phyloP scores from a whole-genome alignment of 1,284 basidiomycete species.

The Malassezia brasiliensis region DNA sequence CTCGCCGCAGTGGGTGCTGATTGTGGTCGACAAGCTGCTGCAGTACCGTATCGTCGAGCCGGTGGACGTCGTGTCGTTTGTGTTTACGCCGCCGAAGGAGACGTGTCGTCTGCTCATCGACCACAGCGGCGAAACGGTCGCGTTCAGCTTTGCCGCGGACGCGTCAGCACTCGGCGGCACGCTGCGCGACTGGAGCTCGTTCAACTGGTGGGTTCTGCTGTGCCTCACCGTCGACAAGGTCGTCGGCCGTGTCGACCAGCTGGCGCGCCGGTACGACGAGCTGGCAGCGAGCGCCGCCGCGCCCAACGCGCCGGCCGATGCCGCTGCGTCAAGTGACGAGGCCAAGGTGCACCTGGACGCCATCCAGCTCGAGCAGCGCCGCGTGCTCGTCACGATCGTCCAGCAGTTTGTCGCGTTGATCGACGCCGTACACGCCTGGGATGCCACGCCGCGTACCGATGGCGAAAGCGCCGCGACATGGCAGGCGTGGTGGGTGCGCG shows the following conservation, averaged over 20 bases:
- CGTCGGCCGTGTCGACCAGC: conserved; percentile 43
- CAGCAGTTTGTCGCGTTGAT: conserved; percentile 24
- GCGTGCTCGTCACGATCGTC: conserved; percentile 32
- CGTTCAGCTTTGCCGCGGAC: conserved; percentile 14
- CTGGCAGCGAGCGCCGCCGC: conserved; percentile 24
- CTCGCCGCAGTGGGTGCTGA: conserved; percentile 53
- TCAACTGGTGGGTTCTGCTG: conserved; percentile 37
- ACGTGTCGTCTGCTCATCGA: conserved; percentile 10
- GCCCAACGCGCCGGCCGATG: conserved; percentile 15
- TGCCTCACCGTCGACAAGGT: conserved; percentile 44
- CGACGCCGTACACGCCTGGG: neutral
- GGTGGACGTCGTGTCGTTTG: conserved; percentile 76
- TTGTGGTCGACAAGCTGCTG: conserved; percentile 94
- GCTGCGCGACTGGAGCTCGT: conserved; percentile 35
- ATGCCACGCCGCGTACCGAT: neutral
- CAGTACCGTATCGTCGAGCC: conserved; percentile 97
- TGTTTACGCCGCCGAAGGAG: conserved; percentile 55
- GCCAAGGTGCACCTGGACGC: conserved; percentile 29
- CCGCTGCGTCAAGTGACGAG: conserved; percentile 5
- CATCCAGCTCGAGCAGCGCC: conserved; percentile 40
- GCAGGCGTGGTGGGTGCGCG: conserved; percentile 37
- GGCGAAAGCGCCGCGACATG: conserved; percentile 18
- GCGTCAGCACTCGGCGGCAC: conserved; percentile 3
- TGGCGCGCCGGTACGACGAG: conserved; percentile 29
- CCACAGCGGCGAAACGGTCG: conserved; percentile 12